Evolutionary conservation across 2,329 filamentous ascomycete genomes (phyloP).

Genomic region (Phialophora verrucosa): DNA sequence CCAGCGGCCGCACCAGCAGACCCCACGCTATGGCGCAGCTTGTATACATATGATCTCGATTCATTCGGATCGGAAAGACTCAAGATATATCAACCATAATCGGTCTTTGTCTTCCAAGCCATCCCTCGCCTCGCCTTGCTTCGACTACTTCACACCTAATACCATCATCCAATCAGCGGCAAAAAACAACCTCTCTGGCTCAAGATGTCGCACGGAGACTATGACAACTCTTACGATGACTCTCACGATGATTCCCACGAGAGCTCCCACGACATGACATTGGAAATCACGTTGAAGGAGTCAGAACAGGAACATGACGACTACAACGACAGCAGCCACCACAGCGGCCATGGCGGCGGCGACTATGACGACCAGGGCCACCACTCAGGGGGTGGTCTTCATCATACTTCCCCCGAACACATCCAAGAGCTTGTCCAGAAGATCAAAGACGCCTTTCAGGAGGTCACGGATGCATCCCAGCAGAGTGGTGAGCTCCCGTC

Average conservation of each 20-base stretch:
- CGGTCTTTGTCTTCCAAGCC: neutral
- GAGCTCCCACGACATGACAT: neutral
- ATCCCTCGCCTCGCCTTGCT: neutral
- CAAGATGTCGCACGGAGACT: neutral
- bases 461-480: neutral
- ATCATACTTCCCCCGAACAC: neutral
- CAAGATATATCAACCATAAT: neutral
- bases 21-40: neutral
- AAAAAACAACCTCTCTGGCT: neutral
- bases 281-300: neutral
- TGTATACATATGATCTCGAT: neutral
- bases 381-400: neutral
- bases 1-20: neutral
- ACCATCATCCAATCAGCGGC: neutral
- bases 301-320: neutral
- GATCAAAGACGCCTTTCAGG: neutral
- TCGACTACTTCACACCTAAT: neutral
- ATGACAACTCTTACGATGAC: neutral
- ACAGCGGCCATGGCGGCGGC: neutral
- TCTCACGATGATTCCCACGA: neutral
- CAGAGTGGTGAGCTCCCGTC: neutral
- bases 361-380: neutral
- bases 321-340: neutral
- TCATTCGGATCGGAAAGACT: neutral
- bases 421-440: neutral